These are phyloP conservation scores for Termitomyces sp. DNA, from an alignment of 768 basidiomycete genomes.

Conservation along the genomic window DNA sequence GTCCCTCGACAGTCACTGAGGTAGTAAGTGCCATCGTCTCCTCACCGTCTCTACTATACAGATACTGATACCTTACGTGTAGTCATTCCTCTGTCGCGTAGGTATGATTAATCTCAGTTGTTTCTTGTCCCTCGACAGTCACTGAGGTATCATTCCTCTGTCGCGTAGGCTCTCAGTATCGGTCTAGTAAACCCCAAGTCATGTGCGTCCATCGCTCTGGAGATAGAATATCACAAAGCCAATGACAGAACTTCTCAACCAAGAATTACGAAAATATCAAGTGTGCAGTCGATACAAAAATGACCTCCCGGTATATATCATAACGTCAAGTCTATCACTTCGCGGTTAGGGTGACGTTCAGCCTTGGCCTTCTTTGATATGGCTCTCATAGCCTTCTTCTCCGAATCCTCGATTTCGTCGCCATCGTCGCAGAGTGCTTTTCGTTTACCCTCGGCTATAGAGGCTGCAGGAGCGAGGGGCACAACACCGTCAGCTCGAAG, in stretches of 20 bases:
- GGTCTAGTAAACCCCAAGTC: no score
- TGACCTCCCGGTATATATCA: background rate
- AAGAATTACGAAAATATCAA: background rate
- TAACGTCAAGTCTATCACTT: background rate
- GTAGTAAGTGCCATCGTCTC: no score
- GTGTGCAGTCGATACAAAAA: background rate
- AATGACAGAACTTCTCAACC: background rate
- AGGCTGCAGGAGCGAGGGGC: background rate
- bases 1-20: no score
- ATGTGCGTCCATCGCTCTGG: background rate
- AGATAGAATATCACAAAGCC: background rate
- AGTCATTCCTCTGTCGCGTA: no score
- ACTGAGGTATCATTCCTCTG: no score
- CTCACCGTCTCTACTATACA: no score
- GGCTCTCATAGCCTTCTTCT: background rate
- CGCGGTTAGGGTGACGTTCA: background rate
- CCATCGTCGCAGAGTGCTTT: background rate
- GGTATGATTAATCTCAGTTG: no score
- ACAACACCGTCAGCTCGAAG: background rate
- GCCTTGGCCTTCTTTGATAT: background rate
- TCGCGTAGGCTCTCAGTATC: no score
- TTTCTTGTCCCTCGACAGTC: no score
- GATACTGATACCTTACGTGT: no score
- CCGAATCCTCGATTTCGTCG: background rate
- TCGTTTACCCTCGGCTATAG: background rate